phyloP scores from a whole-genome alignment of 495 filamentous ascomycete genomes.

The Lophiostoma macrostomum region DNA sequence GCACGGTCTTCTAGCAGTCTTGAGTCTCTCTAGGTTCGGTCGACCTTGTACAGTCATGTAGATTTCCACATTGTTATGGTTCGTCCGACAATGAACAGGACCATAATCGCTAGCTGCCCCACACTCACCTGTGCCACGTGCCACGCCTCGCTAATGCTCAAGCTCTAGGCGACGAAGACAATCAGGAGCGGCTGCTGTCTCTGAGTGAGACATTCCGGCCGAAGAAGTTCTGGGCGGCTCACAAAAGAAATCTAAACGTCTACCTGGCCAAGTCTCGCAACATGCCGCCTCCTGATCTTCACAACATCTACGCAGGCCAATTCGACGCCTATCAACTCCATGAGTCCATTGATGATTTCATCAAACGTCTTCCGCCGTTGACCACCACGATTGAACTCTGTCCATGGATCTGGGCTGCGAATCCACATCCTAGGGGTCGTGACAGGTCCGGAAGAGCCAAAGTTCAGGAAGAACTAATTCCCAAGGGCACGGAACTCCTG shows the following conservation, averaged over 20 bases:
- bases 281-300: slow-evolving; percentile 25
- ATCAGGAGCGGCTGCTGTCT: slow-evolving; percentile 12
- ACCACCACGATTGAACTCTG: slow-evolving; percentile 40
- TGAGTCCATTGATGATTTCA: slow-evolving; percentile 62
- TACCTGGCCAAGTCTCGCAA: not conserved
- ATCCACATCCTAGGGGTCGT: slow-evolving; percentile 44
- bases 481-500: slow-evolving; percentile 46
- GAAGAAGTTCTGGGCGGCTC: not conserved
- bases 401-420: slow-evolving; percentile 67
- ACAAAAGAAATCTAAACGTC: slow-evolving; percentile 7
- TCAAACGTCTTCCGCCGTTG: slow-evolving; percentile 63
- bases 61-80: no score
- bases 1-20: not conserved
- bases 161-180: slow-evolving; percentile 24
- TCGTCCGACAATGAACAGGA: no score
- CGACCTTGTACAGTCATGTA: no score
- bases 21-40: no score
- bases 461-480: slow-evolving; percentile 45
- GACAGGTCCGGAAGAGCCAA: slow-evolving; percentile 7
- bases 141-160: slow-evolving; percentile 7
- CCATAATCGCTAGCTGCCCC: no score
- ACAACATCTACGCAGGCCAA: slow-evolving; percentile 49
- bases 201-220: slow-evolving; percentile 15
- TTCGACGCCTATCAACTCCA: slow-evolving; percentile 49
- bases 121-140: not conserved